These are phyloP conservation scores for Trichoderma afroharzianum DNA, from an alignment of 2,329 filamentous ascomycete species.

Conservation along the genomic window DNA sequence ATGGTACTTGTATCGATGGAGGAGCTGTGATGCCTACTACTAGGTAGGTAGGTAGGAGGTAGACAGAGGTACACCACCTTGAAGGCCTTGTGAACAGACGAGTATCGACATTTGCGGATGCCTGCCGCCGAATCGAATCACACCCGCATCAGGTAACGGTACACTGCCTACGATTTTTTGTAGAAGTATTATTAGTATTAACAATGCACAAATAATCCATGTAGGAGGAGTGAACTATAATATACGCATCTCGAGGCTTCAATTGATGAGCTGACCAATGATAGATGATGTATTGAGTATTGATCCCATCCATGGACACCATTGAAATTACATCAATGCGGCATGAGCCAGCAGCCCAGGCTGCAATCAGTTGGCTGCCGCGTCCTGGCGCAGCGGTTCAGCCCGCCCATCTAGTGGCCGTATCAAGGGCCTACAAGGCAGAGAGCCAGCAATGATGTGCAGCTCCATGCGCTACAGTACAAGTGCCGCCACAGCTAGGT, in stretches of 20 bases:
- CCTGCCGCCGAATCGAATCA: not conserved
- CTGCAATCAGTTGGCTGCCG: not conserved
- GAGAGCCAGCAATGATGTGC: slow-evolving; percentile 3
- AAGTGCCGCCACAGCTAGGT: not conserved
- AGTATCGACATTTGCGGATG: not conserved
- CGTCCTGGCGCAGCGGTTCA: not conserved
- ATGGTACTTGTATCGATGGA: too few species aligned
- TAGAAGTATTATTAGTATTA: not conserved
- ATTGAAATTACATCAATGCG: not conserved
- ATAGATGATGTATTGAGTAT: not conserved
- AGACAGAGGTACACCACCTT: not conserved
- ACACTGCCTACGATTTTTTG: not conserved
- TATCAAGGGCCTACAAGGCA: not conserved
- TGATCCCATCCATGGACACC: not conserved
- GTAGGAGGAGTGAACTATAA: not conserved
- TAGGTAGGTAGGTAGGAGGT: too few species aligned
- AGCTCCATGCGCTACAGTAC: not conserved
- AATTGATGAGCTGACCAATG: not conserved
- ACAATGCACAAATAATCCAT: not conserved
- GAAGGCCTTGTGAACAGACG: not conserved
- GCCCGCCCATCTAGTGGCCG: not conserved
- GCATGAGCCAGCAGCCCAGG: not conserved
- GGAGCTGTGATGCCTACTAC: not conserved
- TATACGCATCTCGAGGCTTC: not conserved
- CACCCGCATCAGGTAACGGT: not conserved